A percentile compares a stretch with the other conserved stretches of the same genome.
These are phyloP conservation scores for Sugiyamaella americana DNA, from an alignment of 805 yeast species.

Conservation along the genomic window DNA sequence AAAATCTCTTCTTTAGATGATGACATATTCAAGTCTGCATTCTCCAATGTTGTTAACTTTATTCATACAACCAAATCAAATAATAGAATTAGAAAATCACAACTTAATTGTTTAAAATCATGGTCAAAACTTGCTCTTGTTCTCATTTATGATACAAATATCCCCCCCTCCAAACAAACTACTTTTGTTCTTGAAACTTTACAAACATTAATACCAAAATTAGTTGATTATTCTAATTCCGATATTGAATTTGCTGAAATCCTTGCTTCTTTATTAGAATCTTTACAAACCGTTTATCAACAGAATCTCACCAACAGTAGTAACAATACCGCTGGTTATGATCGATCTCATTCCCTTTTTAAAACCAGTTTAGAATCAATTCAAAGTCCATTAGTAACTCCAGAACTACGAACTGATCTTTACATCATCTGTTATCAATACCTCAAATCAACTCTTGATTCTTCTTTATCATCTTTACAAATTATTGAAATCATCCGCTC, in stretches of 20 bases:
- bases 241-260: slow-evolving; percentile 68
- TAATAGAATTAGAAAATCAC: slow-evolving; percentile 34
- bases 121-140: slow-evolving; percentile 82
- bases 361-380: slow-evolving; percentile 71
- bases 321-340: slow-evolving; percentile 27
- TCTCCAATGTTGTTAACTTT: slow-evolving; percentile 31
- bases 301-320: slow-evolving; percentile 19
- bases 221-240: slow-evolving; percentile 64
- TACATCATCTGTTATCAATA: slow-evolving; percentile 68
- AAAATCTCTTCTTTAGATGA: slow-evolving; percentile 9
- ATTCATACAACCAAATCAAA: slow-evolving; percentile 37
- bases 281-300: slow-evolving; percentile 59
- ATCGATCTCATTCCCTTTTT: slow-evolving; percentile 62
- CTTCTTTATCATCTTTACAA: slow-evolving; percentile 35
- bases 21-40: slow-evolving; percentile 9
- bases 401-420: slow-evolving; percentile 67
- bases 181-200: slow-evolving; percentile 70
- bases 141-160: slow-evolving; percentile 56
- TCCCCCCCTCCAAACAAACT: slow-evolving; percentile 41
- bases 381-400: slow-evolving; percentile 59
- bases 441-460: slow-evolving; percentile 34
- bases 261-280: slow-evolving; percentile 66
- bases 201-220: slow-evolving; percentile 67
- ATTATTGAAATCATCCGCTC: slow-evolving; percentile 43
- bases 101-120: slow-evolving; percentile 60